A percentile compares a stretch with the other conserved stretches of the same genome.
These are phyloP conservation scores for Populus davidiana DNA, from an alignment of 345 rosid species.

Conservation along the genomic window DNA sequence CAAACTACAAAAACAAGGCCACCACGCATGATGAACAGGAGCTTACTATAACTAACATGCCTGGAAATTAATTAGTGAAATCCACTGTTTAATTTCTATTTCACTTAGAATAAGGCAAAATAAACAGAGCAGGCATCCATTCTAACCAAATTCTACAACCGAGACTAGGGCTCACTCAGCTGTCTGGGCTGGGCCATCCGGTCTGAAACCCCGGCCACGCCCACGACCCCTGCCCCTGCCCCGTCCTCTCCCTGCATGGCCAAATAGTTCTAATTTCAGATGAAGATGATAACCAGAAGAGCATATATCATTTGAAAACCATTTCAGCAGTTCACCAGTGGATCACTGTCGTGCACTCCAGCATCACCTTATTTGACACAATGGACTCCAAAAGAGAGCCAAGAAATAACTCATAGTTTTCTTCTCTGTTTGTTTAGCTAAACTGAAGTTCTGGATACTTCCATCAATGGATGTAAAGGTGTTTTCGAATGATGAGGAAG, in stretches of 20 bases:
- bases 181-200: background rate
- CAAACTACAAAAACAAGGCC: background rate
- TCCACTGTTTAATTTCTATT: background rate
- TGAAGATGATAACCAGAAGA: background rate
- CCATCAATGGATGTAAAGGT: background rate
- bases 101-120: conserved; percentile 1
- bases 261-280: background rate
- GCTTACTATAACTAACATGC: background rate
- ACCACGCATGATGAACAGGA: background rate
- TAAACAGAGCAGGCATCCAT: background rate
- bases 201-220: background rate
- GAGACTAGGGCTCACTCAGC: background rate
- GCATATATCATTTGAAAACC: background rate
- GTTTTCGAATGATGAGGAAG: background rate
- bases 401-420: background rate
- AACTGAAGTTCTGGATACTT: background rate
- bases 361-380: background rate
- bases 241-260: background rate
- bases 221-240: background rate
- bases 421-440: background rate
- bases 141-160: background rate
- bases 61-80: background rate
- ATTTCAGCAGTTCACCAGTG: background rate
- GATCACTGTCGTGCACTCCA: background rate
- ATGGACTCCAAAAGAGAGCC: background rate